Conservation (phyloP, 2,329 filamentous ascomycete genomes). For the Colletotrichum euphorbiae region DNA sequence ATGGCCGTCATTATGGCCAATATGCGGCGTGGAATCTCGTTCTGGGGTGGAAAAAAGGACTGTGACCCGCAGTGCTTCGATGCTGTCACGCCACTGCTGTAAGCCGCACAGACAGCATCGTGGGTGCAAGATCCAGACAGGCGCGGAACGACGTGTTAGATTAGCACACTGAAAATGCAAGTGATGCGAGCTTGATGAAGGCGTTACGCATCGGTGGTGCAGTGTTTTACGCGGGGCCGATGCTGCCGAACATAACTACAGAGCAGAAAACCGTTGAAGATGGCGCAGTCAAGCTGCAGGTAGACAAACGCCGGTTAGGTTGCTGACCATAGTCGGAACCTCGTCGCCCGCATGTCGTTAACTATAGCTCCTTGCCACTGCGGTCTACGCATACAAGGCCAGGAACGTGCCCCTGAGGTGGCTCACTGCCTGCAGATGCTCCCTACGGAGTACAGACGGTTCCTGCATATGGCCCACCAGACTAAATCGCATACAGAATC, state of each 20-base stretch:
- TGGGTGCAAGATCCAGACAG: slow-evolving; percentile 14
- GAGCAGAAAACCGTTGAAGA: slow-evolving; percentile 6
- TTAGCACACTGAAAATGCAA: slow-evolving; percentile 10
- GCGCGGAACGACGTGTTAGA: background rate
- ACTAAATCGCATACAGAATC: slow-evolving; percentile 18
- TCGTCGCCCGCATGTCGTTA: background rate
- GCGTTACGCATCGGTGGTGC: background rate
- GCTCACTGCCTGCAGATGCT: background rate
- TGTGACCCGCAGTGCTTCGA: slow-evolving; percentile 17
- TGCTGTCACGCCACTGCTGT: slow-evolving; percentile 3
- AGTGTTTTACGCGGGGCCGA: background rate
- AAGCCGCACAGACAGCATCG: slow-evolving; percentile 26
- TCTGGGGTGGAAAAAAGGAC: background rate
- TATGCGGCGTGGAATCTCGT: slow-evolving; percentile 20
- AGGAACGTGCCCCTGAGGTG: slow-evolving; percentile 6
- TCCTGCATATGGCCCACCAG: slow-evolving; percentile 23
- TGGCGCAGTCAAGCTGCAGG: background rate
- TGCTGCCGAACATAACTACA: slow-evolving; percentile 10
- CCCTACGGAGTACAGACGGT: slow-evolving; percentile 19
- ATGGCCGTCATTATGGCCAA: background rate
- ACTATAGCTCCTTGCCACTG: background rate
- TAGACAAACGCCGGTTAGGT: background rate
- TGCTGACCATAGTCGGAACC: slow-evolving; percentile 11
- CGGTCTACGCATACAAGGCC: background rate
- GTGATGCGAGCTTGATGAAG: background rate